Base-by-base conservation (phyloP, 495 filamentous ascomycete species). In the Lepraria neglecta region DNA sequence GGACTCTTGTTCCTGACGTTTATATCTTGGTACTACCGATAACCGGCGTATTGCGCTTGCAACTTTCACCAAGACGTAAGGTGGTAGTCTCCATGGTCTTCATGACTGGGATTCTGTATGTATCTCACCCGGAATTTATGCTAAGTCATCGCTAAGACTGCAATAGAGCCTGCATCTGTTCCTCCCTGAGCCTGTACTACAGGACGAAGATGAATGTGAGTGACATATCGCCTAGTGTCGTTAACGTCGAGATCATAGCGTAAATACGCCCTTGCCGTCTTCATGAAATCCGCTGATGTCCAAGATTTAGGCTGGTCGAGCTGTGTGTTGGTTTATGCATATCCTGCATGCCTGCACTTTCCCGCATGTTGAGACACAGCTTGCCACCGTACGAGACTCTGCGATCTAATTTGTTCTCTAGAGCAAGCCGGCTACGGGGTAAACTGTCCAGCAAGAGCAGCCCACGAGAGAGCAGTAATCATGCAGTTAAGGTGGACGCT, bases 101-200 rank as follows among this genome's bases (percentile, higher is more conserved):
- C 46, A 24, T 48, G 46, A 48, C 46, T 27, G 46, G 46, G 46
- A 19, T 48, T 48, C 17, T 17, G 21, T 48, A 11, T 15, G 46
- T 5, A 4, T 4, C 21, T 48, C 19, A 3, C 11, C 15, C n/a
- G n/a, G 10, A 24, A 2, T 48, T 2, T 6, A 12, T 48, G 1
- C 21, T 48, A 27, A 10, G 1, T 24, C 2, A 15, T 27, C 10
- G 21, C 46, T 48, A 24, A 48, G 19, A 12, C 11, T 48, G 21
- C 46, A 24, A 27, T 17, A 48, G 46, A 9, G 46, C 46, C 27
- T 48, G 46, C 46, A 48, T 48, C 21, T 48, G 46, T 27, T 48
- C 46, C 15, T 10, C 46, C 11, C 21, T 48, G 7, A 48, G 46
- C 46, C 27, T 48, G 46, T 48, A 48, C 46, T 48, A 12, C 6